These are phyloP conservation scores for Vitis hybrid DNA, from an alignment of 177 flowering plant genomes.

Conservation along the genomic window DNA sequence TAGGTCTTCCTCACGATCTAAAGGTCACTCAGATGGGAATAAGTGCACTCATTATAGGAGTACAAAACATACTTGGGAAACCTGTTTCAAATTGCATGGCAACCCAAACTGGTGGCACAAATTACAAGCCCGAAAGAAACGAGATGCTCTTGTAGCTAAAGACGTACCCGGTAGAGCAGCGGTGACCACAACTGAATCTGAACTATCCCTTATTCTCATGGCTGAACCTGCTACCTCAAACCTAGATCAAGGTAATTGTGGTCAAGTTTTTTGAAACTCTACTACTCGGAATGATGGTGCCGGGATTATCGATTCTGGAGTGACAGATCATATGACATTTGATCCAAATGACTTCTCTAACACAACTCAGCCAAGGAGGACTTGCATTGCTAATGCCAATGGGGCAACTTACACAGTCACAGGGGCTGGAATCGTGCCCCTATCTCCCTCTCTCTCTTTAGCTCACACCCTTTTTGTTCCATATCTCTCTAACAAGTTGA, in stretches of 20 bases:
- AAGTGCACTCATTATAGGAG: slow-evolving; percentile 1
- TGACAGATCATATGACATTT: background rate
- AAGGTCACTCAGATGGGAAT: background rate
- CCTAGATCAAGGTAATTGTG: slow-evolving; percentile 1
- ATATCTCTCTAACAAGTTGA: slow-evolving; percentile 3
- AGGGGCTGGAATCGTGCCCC: background rate
- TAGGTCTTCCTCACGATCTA: background rate
- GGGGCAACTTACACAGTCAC: background rate
- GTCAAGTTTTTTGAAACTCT: background rate
- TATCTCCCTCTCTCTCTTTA: background rate
- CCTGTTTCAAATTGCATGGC: too few species aligned
- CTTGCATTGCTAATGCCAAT: slow-evolving; percentile 5
- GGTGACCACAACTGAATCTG: background rate
- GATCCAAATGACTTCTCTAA: background rate
- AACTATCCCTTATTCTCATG: background rate
- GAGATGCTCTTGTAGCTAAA: background rate
- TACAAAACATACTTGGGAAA: background rate
- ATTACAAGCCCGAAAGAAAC: slow-evolving; percentile 5
- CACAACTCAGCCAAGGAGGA: background rate
- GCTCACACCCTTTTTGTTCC: background rate
- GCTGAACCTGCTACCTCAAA: background rate
- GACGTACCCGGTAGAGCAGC: background rate
- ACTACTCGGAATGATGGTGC: slow-evolving; percentile 1
- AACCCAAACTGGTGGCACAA: background rate
- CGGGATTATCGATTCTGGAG: background rate